Conservation (phyloP, 805 yeast species). For the Ogataea haglerorum region DNA sequence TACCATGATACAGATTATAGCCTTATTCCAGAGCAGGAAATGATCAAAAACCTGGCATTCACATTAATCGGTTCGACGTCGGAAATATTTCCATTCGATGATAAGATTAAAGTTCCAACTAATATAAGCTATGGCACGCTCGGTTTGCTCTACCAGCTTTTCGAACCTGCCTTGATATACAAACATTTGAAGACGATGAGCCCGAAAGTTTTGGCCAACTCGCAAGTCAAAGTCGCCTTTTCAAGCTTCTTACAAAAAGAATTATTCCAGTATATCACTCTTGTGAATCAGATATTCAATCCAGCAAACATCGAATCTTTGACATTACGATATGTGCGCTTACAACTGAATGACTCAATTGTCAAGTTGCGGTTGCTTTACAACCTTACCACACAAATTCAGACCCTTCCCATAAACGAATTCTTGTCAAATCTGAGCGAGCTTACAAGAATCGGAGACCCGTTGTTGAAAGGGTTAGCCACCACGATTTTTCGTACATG, state of each 20-base stretch:
- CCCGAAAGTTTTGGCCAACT: constrained; percentile 26
- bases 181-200: constrained; percentile 37
- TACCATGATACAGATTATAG: constrained; percentile 28
- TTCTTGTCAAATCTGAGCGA: constrained; percentile 51
- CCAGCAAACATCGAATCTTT: constrained; percentile 28
- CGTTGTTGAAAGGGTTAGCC: constrained; percentile 42
- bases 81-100: constrained; percentile 45
- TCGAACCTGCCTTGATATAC: constrained; percentile 74
- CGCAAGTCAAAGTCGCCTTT: constrained; percentile 64
- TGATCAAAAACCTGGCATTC: constrained; percentile 47
- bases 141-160: constrained; percentile 49
- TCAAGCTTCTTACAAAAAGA: constrained; percentile 42
- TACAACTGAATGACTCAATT: constrained; percentile 47
- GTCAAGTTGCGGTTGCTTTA: constrained; percentile 56
- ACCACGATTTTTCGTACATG: constrained; percentile 41
- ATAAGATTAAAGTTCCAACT: constrained; percentile 44
- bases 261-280: constrained; percentile 34
- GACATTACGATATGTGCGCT: constrained; percentile 33
- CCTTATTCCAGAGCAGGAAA: constrained; percentile 37
- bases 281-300: constrained; percentile 35
- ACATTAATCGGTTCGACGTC: constrained; percentile 64
- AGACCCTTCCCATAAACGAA: constrained; percentile 40
- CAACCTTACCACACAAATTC: constrained; percentile 38
- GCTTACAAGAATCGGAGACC: constrained; percentile 63
- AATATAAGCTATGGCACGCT: constrained; percentile 54